Evolutionary conservation across 345 rosid species (phyloP).

Genomic region (Mallotus nudiflorus): DNA sequence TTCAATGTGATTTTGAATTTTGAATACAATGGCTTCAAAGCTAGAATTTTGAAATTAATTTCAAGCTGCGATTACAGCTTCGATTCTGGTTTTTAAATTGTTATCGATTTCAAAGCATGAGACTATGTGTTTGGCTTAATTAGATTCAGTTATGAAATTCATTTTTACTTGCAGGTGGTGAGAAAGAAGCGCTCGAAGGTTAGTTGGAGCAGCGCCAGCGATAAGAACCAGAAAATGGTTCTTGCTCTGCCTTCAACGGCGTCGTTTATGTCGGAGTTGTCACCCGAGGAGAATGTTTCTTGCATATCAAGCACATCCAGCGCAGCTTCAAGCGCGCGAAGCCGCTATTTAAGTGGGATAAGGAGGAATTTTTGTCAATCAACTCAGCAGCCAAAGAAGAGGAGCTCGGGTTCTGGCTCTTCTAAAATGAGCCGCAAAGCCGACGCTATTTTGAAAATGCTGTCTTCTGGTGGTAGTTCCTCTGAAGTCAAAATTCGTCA

Average conservation of each 20-base stretch:
- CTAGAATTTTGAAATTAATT: background rate
- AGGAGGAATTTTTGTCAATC: background rate
- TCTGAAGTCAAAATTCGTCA: constrained; percentile 75
- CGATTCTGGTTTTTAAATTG: background rate
- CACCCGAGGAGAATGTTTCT: constrained; percentile 39
- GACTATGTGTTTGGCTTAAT: background rate
- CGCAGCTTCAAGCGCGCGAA: constrained; percentile 43
- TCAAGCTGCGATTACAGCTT: background rate
- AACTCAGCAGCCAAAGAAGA: constrained; percentile 25
- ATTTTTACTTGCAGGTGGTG: constrained; percentile 43
- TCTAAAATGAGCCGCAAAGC: constrained; percentile 59
- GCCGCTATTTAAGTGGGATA: constrained; percentile 13
- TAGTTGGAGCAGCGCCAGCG: constrained; percentile 36
- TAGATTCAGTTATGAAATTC: background rate
- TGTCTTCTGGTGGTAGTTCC: constrained; percentile 61
- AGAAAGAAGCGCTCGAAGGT: constrained; percentile 55
- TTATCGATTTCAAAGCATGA: background rate
- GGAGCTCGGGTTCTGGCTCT: constrained; percentile 32
- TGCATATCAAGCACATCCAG: constrained; percentile 65
- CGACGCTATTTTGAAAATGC: constrained; percentile 69
- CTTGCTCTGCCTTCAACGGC: constrained; percentile 20
- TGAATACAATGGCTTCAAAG: too few species aligned
- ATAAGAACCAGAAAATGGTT: constrained; percentile 10
- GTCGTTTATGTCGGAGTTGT: constrained; percentile 37
- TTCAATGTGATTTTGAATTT: background rate